Evolutionary conservation across 2,329 filamentous ascomycete genomes (phyloP), one percentile per base, ranked within the genome.

Genomic region (Emergomyces orientalis): DNA sequence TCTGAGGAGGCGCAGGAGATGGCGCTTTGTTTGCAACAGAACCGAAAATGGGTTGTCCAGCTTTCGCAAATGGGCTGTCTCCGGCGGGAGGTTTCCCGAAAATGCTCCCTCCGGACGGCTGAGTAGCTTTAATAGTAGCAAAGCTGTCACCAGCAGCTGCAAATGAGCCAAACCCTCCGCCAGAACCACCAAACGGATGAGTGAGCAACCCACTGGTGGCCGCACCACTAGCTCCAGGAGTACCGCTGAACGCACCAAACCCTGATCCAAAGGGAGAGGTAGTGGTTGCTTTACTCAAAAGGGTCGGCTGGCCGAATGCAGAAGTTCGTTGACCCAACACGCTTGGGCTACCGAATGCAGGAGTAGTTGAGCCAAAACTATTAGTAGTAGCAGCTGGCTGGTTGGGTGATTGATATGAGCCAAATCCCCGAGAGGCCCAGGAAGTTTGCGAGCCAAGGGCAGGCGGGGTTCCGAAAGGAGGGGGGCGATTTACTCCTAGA

Each of bases 291-390:
- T 64, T 68, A 51, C 60, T 62, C 32, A 64, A 27, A 17, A 59
- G 49, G 22, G 71, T 68, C 27, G 66, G 34, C 62, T 75, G 69
- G n/a, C 75, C 74, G 63, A 76, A 75, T 39, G 71, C 66, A 1
- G 72, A 62, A 59, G 66, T 41, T 55, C 64, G 65, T 55, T 71
- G 70, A 37, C 73, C 74, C 25, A 76, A 63, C 30, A 70, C 65
- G 63, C 72, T 74, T 34, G 74, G 66, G 37, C 71, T 67, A 56
- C 77, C 76, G 69, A 78, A 78, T 11, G 69, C 59, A 11, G 69
- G 65, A 17, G 65, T 57, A 8, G 69, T 60, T 17, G 64, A 58
- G 51, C 73, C 77, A 67, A 79, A 78, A 55, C 68, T 66, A 7
- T 51, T 55, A 17, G 66, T 51, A 17, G 66, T 56, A 8, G 56